Base-by-base conservation (phyloP, 495 filamentous ascomycete genomes). In the Echria macrotheca region DNA sequence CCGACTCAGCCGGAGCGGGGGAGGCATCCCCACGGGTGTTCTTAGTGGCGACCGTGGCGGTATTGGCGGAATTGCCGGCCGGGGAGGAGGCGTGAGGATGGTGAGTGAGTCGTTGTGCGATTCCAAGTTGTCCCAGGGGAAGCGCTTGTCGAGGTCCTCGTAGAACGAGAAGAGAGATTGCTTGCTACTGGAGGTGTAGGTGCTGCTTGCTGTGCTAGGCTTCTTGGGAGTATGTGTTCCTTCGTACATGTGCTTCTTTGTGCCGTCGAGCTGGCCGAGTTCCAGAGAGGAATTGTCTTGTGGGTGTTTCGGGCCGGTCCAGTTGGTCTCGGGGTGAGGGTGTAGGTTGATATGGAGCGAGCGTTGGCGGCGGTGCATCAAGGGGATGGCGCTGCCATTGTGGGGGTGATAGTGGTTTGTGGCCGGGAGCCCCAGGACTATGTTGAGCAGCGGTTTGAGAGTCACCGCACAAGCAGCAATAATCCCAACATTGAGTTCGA, bases 381-480 rank as follows among this genome's bases (percentile, higher is more conserved):
- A 22, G 21, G 38, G 38, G 4, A 25, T 24, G 17, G 38, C 38
- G 35, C 35, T 37, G 11, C 35, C 35, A 18, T 37, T 37, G 35
- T 41, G 22, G 19, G 17, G 18, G 19, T 24, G 17, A n/a, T 41
- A 41, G 21, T 9, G 38, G 3, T 41, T 21, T 2, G 21, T 12
- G 5, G 38, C 11, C 5, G 12, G 15, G 19, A 41, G 38, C 8
- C 24, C 21, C 18, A 41, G 17, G 38, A 41, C n/a, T 12, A 17
- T 17, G 38, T 41, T 41, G 38, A 41, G 21, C 15, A 41, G 38
- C 11, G 38, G 38, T 24, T 41, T 41, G 18, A 41, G 38, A n/a
- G 38, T 41, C 5, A 41, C 38, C 7, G 38, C 38, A 22, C 38
- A 41, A 9, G 38, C 38, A 21, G 38, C 38, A n/a, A 41, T 24